Base-by-base conservation (phyloP, 768 basidiomycete genomes). In the Phanerochaete carnosa region DNA sequence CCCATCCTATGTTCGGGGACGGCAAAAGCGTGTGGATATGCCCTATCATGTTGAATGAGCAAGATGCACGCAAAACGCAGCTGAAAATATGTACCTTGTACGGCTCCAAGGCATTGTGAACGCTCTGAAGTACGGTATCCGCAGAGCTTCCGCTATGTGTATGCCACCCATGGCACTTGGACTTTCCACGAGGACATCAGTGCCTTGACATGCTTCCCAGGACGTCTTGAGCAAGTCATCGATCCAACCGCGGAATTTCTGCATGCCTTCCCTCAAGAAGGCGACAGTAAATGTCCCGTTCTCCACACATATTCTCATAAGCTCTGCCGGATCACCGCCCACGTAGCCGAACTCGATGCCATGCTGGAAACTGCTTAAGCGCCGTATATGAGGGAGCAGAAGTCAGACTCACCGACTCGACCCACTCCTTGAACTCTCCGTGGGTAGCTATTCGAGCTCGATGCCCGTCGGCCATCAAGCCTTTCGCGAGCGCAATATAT, bases 51-150 rank as follows among this genome's bases (percentile, higher is more conserved):
- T 19, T 30, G 30, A 53, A 62, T 26, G 68, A 66, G 35, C 35
- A 29, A 25, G 23, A 5, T 45, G n/a, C 47, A 16, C n/a, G 22
- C 59, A 43, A 60, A 63, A 43, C 37, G 2, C 25, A 8, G 29
- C 33, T 35, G 33, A 4, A 46, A 9, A 22, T 29, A 13, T 45
- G 26, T 43, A 68, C 89, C 94, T 84, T 28, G 96, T 98, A 56
- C 96, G 83, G 13, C 93, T 90, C 95, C 96, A 98, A 0, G 92
- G 93, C 97, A 98, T 98, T 0, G 95, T 96, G 71, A 98, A 97
- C 8, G 94, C 94, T 60, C 94, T 80, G 75, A 90, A 99, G 72
- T 96, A 99, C 1, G 96, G 96, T 39, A 98, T 95, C 25, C 78
- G 80, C 15, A 99, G 79, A 1, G 94, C 95, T 71, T 98, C 96